Evolutionary conservation across 805 yeast species (phyloP).

Genomic region (Komagataella mondaviorum): DNA sequence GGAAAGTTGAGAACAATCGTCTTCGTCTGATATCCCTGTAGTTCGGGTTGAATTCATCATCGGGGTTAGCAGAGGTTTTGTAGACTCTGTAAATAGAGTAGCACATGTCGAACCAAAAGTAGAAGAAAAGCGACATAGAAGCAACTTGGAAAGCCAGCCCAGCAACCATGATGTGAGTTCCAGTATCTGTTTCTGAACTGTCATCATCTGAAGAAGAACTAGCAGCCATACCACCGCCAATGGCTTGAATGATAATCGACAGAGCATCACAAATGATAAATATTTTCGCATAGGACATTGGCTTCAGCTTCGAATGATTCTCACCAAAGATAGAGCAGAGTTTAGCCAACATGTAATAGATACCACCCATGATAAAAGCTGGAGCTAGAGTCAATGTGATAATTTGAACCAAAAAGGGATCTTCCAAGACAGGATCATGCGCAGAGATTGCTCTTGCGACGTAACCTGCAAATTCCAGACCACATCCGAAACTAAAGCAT

Average conservation of each 20-base stretch:
- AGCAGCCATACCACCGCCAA: conserved; percentile 68
- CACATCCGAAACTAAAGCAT: conserved; percentile 40
- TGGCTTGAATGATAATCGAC: conserved; percentile 54
- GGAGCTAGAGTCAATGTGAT: conserved; percentile 68
- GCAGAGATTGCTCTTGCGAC: conserved; percentile 40
- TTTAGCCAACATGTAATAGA: conserved; percentile 62
- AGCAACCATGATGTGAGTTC: conserved; percentile 61
- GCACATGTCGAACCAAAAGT: conserved; percentile 33
- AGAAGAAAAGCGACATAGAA: conserved; percentile 48
- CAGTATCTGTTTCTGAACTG: conserved; percentile 17
- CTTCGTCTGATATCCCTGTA: conserved; percentile 22
- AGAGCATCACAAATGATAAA: conserved; percentile 56
- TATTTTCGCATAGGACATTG: conserved; percentile 47
- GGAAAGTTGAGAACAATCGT: conserved; percentile 25
- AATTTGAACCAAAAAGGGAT: conserved; percentile 48
- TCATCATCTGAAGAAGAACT: conserved; percentile 19
- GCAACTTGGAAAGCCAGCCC: conserved; percentile 71
- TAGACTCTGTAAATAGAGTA: conserved; percentile 19
- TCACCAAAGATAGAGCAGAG: conserved; percentile 48
- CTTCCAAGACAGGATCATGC: conserved; percentile 15
- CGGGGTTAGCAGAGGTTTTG: conserved; percentile 11
- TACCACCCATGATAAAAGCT: conserved; percentile 73
- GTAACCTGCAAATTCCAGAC: conserved; percentile 58
- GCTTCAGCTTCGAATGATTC: conserved; percentile 34
- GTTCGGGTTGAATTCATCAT: conserved; percentile 21